These are phyloP conservation scores for Esteya vermicola DNA, from an alignment of 2,329 filamentous ascomycete species.

Conservation along the genomic window DNA sequence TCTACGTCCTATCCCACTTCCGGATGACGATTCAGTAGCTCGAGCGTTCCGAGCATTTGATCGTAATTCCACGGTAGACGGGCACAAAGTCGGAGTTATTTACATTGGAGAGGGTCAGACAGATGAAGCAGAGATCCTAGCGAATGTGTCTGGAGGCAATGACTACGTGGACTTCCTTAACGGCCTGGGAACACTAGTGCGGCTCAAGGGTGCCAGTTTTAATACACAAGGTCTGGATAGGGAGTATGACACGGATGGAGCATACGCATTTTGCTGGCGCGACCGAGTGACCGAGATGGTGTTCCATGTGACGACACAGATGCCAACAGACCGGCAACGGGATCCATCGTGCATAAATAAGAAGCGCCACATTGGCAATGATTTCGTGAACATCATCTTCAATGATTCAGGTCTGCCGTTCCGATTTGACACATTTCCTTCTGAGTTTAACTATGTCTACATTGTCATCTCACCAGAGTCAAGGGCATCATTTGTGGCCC, in stretches of 20 bases:
- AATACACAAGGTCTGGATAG: constrained; percentile 88
- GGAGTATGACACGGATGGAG: constrained; percentile 63
- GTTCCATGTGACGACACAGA: constrained; percentile 92
- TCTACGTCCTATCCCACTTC: constrained; percentile 61
- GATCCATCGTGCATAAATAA: constrained; percentile 70
- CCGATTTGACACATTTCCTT: constrained; percentile 81
- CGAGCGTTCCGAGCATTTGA: constrained; percentile 75
- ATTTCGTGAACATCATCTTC: constrained; percentile 96
- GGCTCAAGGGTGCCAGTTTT: constrained; percentile 68
- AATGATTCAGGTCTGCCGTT: constrained; percentile 91
- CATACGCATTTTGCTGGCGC: constrained; percentile 86
- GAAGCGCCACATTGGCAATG: constrained; percentile 92
- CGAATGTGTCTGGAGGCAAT: constrained; percentile 71
- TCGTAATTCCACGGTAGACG: constrained; percentile 77
- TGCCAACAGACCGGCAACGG: constrained; percentile 73
- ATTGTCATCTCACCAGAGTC: constrained; percentile 90
- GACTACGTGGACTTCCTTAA: constrained; percentile 81
- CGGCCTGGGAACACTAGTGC: constrained; percentile 67
- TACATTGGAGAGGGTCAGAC: constrained; percentile 85
- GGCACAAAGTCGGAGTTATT: constrained; percentile 88
- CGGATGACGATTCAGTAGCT: constrained; percentile 51
- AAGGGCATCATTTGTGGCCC: constrained; percentile 58
- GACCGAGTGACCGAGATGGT: constrained; percentile 91
- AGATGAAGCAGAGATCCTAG: constrained; percentile 67
- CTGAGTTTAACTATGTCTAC: constrained; percentile 92